phyloP scores from a whole-genome alignment of 208 protist species.

The Trypanosoma congolense region DNA sequence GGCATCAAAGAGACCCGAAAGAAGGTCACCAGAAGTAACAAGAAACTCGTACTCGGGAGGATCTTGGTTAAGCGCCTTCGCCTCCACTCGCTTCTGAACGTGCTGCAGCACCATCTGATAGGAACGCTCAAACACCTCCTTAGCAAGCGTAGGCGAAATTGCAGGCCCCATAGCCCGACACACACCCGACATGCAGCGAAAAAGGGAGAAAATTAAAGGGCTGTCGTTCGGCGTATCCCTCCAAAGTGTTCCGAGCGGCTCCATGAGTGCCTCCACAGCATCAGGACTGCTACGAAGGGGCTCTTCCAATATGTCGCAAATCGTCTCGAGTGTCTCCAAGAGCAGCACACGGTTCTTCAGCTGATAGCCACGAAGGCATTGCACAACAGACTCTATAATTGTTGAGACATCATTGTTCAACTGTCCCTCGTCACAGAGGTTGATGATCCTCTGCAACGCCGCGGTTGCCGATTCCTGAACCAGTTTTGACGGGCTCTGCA shows the following conservation, averaged over 20 bases:
- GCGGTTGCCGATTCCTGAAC: constrained; percentile 66
- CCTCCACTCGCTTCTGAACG: constrained; percentile 40
- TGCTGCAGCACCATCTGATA: constrained; percentile 53
- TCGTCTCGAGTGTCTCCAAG: constrained; percentile 59
- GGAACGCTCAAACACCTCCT: constrained; percentile 68
- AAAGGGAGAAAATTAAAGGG: constrained; percentile 73
- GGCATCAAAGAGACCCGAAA: constrained; percentile 76
- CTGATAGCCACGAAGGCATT: constrained; percentile 75
- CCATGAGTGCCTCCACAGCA: constrained; percentile 39
- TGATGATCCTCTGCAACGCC: constrained; percentile 51
- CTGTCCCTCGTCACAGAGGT: constrained; percentile 38
- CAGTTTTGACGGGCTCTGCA: constrained; percentile 83
- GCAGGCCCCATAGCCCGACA: constrained; percentile 52
- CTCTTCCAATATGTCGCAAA: constrained; percentile 51
- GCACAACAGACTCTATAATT: constrained; percentile 43
- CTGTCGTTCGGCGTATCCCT: constrained; percentile 50
- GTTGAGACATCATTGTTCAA: constrained; percentile 28
- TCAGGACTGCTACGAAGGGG: constrained; percentile 36
- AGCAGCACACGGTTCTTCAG: constrained; percentile 86
- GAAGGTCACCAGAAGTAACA: constrained; percentile 62
- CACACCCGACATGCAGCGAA: constrained; percentile 73
- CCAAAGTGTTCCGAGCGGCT: constrained; percentile 65
- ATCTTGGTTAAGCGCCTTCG: constrained; percentile 29
- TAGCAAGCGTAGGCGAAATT: constrained; percentile 57
- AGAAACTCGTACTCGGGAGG: constrained; percentile 70